phyloP scores from a whole-genome alignment of 2,329 filamentous ascomycete genomes.

The Bipolaris gigantea region DNA sequence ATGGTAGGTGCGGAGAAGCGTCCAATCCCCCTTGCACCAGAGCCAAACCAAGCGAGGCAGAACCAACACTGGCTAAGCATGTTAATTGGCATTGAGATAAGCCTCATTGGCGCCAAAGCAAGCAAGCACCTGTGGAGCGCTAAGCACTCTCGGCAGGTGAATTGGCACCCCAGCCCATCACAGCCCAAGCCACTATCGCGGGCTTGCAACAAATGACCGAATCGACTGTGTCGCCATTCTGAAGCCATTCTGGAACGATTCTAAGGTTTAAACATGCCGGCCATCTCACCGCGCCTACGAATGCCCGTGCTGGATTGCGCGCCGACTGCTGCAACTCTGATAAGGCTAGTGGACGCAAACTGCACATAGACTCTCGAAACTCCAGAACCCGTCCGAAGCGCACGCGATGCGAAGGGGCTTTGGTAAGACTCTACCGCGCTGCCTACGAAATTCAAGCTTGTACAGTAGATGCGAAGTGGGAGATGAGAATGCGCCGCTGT shows the following conservation, averaged over 20 bases:
- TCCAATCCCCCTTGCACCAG: conserved; percentile 2
- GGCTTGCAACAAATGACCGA: conserved; percentile 7
- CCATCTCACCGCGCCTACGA: neutral
- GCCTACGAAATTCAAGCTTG: neutral
- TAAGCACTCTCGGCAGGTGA: conserved; percentile 15
- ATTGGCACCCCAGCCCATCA: conserved; percentile 4
- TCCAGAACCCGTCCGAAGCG: neutral
- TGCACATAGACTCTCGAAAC: neutral
- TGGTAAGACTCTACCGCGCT: neutral
- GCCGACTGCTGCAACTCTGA: neutral
- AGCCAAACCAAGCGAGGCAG: neutral
- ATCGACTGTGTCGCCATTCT: conserved; percentile 2
- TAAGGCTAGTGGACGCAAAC: neutral
- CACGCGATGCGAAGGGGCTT: neutral
- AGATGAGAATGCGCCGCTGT: neutral
- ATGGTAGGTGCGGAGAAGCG: conserved; percentile 2
- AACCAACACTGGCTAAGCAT: conserved; percentile 5
- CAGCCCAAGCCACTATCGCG: conserved; percentile 10
- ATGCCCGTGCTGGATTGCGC: neutral
- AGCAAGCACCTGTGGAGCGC: conserved; percentile 7
- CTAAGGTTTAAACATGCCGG: neutral
- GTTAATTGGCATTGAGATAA: conserved; percentile 25
- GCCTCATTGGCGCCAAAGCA: conserved; percentile 10
- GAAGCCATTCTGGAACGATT: conserved; percentile 20
- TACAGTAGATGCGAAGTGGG: neutral